These are phyloP conservation scores for Talaromyces sp. DNA, from an alignment of 2,329 filamentous ascomycete genomes.

Conservation along the genomic window DNA sequence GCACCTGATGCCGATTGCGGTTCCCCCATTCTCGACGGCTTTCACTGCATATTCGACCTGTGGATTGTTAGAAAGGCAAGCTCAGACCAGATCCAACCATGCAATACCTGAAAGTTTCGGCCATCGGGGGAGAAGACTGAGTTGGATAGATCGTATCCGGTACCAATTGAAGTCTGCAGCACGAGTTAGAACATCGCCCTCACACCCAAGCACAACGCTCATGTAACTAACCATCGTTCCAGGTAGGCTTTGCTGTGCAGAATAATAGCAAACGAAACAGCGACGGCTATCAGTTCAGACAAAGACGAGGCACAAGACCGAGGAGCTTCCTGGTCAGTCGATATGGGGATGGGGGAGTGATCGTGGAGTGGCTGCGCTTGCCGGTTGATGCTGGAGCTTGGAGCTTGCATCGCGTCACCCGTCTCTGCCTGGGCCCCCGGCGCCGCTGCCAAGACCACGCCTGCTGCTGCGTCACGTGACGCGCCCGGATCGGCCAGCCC, in stretches of 20 bases:
- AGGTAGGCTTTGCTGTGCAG: not conserved
- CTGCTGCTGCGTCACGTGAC: constrained; percentile 1
- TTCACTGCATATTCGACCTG: constrained; percentile 93
- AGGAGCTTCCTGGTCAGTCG: not conserved
- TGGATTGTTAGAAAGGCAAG: not conserved
- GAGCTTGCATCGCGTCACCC: constrained; percentile 11
- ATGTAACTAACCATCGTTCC: constrained; percentile 10
- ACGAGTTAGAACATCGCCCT: not conserved
- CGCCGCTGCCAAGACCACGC: constrained; percentile 3
- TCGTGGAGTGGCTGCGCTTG: not conserved
- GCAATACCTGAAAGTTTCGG: constrained; percentile 85
- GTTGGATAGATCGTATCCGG: constrained; percentile 98
- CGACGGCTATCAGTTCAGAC: not conserved
- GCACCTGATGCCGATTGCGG: constrained; percentile 91
- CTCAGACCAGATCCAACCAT: not conserved
- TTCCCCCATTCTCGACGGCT: constrained; percentile 96
- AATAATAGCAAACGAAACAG: not conserved
- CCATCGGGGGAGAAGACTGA: constrained; percentile 99
- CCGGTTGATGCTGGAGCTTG: constrained; percentile 3
- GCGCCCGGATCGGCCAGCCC: too few relatives aligned
- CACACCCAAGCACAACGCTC: not conserved
- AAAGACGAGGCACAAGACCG: not conserved
- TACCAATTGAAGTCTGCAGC: constrained; percentile 92
- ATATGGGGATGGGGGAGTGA: not conserved
- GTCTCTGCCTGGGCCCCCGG: constrained; percentile 6